Conservation (phyloP, 2,329 filamentous ascomycete genomes). For the Colletotrichum brevisporum region DNA sequence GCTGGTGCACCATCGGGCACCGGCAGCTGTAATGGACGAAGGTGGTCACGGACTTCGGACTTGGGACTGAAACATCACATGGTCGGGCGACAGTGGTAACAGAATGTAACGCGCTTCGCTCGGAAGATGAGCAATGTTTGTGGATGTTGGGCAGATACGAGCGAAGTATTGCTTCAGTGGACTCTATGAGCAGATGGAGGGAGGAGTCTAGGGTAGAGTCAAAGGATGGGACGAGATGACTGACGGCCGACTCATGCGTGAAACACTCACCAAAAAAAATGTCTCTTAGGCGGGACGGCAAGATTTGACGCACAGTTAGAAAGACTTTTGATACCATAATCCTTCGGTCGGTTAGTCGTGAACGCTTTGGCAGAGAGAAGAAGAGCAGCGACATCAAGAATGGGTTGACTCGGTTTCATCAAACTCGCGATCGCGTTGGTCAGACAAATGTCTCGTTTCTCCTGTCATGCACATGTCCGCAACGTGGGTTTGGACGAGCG, state of each 20-base stretch:
- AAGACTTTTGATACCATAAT: slow-evolving; percentile 36
- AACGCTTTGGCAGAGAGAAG: background rate
- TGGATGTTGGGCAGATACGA: background rate
- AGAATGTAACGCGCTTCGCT: background rate
- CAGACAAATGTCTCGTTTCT: slow-evolving; percentile 35
- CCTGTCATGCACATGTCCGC: slow-evolving; percentile 27
- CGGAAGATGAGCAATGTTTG: slow-evolving; percentile 1
- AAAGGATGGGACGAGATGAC: slow-evolving; percentile 22
- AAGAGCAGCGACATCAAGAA: background rate
- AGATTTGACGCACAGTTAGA: slow-evolving; percentile 12
- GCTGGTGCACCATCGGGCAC: slow-evolving; percentile 39
- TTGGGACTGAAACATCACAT: slow-evolving; percentile 38
- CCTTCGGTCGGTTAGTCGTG: slow-evolving; percentile 9
- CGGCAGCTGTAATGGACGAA: slow-evolving; percentile 38
- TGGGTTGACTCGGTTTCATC: slow-evolving; percentile 27
- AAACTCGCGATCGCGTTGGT: slow-evolving; percentile 26
- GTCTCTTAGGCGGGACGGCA: slow-evolving; percentile 1
- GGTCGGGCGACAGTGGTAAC: slow-evolving; percentile 5
- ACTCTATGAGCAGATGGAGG: background rate
- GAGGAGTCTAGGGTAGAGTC: background rate
- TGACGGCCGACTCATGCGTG: slow-evolving; percentile 37
- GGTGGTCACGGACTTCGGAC: slow-evolving; percentile 37
- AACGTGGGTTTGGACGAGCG: slow-evolving; percentile 34
- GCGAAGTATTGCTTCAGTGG: background rate
- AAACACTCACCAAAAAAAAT: slow-evolving; percentile 21